Evolutionary conservation across 148 eudicot genomes (phyloP), one percentile per base, ranked within the genome.

Genomic region (Cornus florida): DNA sequence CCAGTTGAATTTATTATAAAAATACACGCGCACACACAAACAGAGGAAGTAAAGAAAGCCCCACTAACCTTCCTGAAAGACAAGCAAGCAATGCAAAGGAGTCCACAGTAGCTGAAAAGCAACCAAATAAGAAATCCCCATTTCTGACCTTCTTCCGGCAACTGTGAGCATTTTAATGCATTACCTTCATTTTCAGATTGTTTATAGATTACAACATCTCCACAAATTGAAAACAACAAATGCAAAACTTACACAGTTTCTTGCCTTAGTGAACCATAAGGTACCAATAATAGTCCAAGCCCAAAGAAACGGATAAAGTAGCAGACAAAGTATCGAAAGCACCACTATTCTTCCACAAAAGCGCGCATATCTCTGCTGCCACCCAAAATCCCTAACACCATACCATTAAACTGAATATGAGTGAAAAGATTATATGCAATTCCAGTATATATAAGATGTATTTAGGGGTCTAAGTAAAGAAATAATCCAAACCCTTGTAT

Each of bases 51-150:
- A 23, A 10, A 59, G 23, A 78, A 67, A 41, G 39, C 10, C 59
- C 50, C 16, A 64, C 84, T 76, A 67, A 96, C 99, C 99, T 92
- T 94, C 64, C 91, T 91, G 28, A 87, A 67, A 71, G 91, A 91
- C 84, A 90, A 81, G 92, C 87, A 91, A 79, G 90, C 94, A 82
- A 96, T 89, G 86, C 97, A 92, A 48, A 85, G 66, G 75, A 96
- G 99, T 82, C 97, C 99, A 82, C 93, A 91, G 77, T 91, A 96
- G 86, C 99, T 96, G 85, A 96, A 96, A 71, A 96, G 87, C 86
- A 96, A 82, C 98, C 99, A 96, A 82, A 96, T 91, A 74, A 96
- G 89, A 79, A 96, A 96, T 50, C 98, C 99, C 97, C 97, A 93
- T 70, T 92, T 96, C 87, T 94, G 99, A 69, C 98, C 97, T 83